Evolutionary conservation across 805 yeast species (phyloP), one percentile per base, ranked within the genome.

Genomic region (Starmerella davenportii): DNA sequence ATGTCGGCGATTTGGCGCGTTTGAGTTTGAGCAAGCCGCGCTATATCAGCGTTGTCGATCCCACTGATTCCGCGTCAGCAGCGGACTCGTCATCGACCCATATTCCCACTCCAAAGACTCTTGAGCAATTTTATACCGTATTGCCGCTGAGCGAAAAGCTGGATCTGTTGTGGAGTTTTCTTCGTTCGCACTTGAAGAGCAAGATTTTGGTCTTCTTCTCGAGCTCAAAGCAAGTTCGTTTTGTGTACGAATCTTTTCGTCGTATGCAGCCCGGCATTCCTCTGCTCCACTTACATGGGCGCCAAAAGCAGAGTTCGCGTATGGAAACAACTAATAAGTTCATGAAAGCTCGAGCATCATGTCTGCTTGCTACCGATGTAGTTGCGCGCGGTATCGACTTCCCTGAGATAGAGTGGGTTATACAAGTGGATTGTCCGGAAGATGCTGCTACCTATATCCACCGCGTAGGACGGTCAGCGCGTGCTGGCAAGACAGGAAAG

Each of bases 381-480:
- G 93, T 81, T 11, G 93, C 95, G 1, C 65, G 95, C 55, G 95
- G 95, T 15, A 69, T 82, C 30, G 95, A 82, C 56, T 81, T 84
- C 58, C 94, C 95, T 0, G 79, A 85, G 4, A 79, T 82, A 36
- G 92, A 84, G 53, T 82, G 95, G 95, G 93, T 82, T n/a, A 64
- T 82, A 7, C 95, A 82, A 56, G 67, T 81, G 1, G 95, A 82
- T 54, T 79, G 92, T 50, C 94, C 95, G 0, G 95, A 82, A 54
- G 93, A 80, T 56, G 68, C 73, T 2, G 81, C 84, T 23, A 84
- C 95, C 0, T 82, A 84, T 57, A 79, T 82, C 38, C 95, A 82
- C 51, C 65, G 95, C 52, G 95, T 79, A 8, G 95, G 95, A 2
- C 70, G 95, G 55, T 73, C 78, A 39, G 95, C 94, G 2, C 66